Evolutionary conservation across 139 green algal species (phyloP).

Genomic region (Mychonastes homosphaera): DNA sequence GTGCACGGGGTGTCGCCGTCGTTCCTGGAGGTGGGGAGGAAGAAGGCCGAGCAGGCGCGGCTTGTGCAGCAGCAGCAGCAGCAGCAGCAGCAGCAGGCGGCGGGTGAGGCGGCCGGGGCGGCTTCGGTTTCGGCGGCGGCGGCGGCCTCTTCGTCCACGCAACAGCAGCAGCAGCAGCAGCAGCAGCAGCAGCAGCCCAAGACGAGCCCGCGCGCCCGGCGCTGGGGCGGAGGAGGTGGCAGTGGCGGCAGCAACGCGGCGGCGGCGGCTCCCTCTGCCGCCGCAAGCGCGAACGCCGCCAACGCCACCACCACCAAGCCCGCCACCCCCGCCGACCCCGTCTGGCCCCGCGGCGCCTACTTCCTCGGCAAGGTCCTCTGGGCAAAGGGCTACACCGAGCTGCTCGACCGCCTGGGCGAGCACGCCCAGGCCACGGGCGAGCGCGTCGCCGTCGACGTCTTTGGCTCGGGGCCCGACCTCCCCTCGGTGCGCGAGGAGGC

Average conservation of each 20-base stretch:
- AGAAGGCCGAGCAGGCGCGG: constrained; percentile 22
- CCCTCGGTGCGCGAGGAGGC: constrained; percentile 48
- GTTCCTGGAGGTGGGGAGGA: constrained; percentile 74
- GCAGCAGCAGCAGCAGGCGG: constrained; percentile 13
- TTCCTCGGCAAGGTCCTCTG: constrained; percentile 97
- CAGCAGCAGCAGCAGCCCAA: no score
- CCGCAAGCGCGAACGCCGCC: no score
- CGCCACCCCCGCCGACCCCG: no score
- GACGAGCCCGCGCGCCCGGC: no score
- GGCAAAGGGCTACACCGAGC: constrained; percentile 98
- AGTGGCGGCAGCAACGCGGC: background rate
- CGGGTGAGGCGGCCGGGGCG: background rate
- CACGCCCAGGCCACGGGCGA: constrained; percentile 38
- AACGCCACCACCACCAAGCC: no score
- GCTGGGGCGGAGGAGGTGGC: background rate
- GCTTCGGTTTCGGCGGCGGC: no score
- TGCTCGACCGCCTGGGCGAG: constrained; percentile 72
- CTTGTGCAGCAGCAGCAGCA: constrained; percentile 16
- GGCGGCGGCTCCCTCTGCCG: no score
- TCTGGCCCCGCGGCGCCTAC: constrained; percentile 69
- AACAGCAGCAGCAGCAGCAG: no score
- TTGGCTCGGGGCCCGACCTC: constrained; percentile 82
- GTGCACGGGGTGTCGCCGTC: constrained; percentile 87
- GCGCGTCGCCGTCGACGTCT: constrained; percentile 78
- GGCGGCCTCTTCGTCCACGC: no score